Evolutionary conservation across 164 flowering plant species (phyloP).

Genomic region (Pachysandra terminalis): DNA sequence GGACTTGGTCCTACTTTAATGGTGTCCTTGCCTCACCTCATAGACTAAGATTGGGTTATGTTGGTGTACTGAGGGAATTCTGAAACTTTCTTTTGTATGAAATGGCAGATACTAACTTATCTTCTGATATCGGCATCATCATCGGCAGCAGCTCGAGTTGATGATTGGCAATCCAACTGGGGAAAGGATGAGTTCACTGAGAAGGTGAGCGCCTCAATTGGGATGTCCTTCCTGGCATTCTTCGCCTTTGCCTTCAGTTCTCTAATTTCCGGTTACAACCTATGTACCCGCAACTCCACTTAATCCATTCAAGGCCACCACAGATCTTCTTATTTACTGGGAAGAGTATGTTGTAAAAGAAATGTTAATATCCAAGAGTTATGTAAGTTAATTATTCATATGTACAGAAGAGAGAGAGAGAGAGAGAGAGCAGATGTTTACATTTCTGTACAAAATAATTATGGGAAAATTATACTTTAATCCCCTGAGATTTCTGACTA

Average conservation of each 20-base stretch:
- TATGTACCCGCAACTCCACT: conserved; percentile 30
- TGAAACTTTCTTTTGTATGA: conserved; percentile 2
- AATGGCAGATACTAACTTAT: conserved; percentile 70
- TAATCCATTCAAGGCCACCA: neutral
- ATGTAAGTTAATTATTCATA: too few relatives aligned
- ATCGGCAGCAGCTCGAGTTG: conserved; percentile 76
- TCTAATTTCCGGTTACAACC: conserved; percentile 70
- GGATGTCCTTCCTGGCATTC: conserved; percentile 78
- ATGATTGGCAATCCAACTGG: conserved; percentile 78
- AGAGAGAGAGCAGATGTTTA: too few relatives aligned
- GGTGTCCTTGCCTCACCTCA: too few relatives aligned
- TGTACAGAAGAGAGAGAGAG: too few relatives aligned
- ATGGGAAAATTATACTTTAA: too few relatives aligned
- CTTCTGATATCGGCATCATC: conserved; percentile 88
- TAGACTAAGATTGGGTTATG: too few relatives aligned
- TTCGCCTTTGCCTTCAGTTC: conserved; percentile 71
- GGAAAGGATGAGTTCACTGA: conserved; percentile 84
- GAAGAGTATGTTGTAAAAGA: too few relatives aligned
- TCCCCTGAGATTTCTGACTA: too few relatives aligned
- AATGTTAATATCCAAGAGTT: too few relatives aligned
- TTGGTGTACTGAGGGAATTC: neutral
- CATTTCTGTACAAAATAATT: too few relatives aligned
- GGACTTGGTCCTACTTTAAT: too few relatives aligned
- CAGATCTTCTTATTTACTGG: too few relatives aligned
- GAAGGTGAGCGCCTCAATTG: conserved; percentile 77